Percentiles rank a stretch among this genome's conserved stretches.
Evolutionary conservation across 352 stramenopile species (phyloP).

Genomic region (Aphanomyces invadans): DNA sequence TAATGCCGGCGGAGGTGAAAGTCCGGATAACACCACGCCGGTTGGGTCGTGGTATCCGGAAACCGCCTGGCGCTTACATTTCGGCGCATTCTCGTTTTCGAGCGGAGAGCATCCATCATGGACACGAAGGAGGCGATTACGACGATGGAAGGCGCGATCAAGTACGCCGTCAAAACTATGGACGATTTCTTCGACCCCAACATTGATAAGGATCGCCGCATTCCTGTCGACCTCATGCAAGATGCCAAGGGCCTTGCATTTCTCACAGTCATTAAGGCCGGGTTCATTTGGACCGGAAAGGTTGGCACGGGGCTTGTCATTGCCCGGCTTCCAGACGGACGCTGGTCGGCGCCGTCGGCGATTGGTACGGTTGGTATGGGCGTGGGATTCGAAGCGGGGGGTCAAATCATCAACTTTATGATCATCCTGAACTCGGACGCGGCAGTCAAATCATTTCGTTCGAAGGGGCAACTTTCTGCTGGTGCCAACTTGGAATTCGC

Average conservation of each 20-base stretch:
- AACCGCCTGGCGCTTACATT: background rate
- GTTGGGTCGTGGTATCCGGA: background rate
- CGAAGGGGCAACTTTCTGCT: conserved; percentile 73
- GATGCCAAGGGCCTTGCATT: conserved; percentile 87
- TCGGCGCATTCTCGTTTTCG: background rate
- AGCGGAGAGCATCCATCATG: background rate
- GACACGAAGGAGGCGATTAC: conserved; percentile 64
- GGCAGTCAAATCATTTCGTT: conserved; percentile 87
- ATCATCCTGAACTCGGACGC: conserved; percentile 91
- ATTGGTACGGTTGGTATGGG: conserved; percentile 90
- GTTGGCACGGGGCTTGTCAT: conserved; percentile 90
- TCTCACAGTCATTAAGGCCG: conserved; percentile 87
- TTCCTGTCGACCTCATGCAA: conserved; percentile 86
- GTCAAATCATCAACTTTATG: conserved; percentile 81
- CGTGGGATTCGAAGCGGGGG: conserved; percentile 67
- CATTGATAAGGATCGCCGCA: conserved; percentile 77
- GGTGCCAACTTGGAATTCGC: conserved; percentile 79
- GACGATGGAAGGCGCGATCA: conserved; percentile 87
- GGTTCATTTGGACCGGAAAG: conserved; percentile 81
- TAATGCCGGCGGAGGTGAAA: no score
- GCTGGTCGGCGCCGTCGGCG: conserved; percentile 92
- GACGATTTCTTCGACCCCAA: conserved; percentile 87
- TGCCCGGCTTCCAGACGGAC: conserved; percentile 87
- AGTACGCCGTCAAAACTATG: conserved; percentile 82
- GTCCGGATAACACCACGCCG: no score